Conservation (phyloP, 192 early-diverging fungal genomes). For the Coemansia sp. region DNA sequence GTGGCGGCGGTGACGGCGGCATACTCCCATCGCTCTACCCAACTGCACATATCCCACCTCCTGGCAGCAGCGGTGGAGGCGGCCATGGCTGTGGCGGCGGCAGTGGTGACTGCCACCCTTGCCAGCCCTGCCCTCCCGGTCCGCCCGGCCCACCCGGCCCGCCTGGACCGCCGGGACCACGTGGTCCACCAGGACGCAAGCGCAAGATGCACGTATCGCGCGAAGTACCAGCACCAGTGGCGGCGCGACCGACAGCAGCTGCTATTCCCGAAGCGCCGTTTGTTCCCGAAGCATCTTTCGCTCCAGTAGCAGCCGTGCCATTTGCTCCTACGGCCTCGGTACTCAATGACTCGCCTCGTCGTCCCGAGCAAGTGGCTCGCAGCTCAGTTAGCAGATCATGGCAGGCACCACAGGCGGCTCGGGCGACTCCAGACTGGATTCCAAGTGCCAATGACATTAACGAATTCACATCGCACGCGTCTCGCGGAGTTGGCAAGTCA, state of each 20-base stretch:
- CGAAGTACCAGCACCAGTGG: not conserved
- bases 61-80: not conserved
- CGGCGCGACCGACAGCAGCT: not conserved
- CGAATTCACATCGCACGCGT: not conserved
- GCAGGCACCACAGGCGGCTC: not conserved
- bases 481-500: not conserved
- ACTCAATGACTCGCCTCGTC: not conserved
- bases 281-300: not conserved
- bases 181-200: not conserved
- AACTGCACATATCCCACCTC: not conserved
- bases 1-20: no score
- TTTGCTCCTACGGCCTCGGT: not conserved
- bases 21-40: no score
- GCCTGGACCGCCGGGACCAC: constrained; percentile 2
- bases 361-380: constrained; percentile 1
- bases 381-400: not conserved
- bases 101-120: not conserved
- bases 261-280: not conserved
- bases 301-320: not conserved
- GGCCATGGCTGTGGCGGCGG: no score
- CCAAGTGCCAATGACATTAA: not conserved
- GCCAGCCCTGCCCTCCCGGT: not conserved
- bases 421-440: not conserved
- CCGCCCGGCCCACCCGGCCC: not conserved
- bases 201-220: no score